A percentile compares a stretch with the other conserved stretches of the same genome.
These are phyloP conservation scores for Ogataea methylovora DNA, from an alignment of 805 yeast species.

Conservation along the genomic window DNA sequence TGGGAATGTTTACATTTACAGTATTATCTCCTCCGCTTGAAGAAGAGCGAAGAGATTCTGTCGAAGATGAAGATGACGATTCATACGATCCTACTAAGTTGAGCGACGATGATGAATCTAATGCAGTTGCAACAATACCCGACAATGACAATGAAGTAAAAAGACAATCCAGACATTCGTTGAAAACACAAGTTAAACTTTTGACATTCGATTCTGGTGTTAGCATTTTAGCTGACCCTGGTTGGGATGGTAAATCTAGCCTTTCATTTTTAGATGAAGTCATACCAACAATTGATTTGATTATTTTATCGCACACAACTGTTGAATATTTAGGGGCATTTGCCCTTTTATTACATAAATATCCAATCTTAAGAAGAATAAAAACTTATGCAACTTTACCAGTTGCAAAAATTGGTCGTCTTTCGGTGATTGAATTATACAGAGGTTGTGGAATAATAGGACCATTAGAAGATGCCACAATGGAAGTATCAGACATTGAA, in stretches of 20 bases:
- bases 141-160: not conserved
- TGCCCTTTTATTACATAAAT: constrained; percentile 52
- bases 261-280: constrained; percentile 34
- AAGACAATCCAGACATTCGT: not conserved
- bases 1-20: constrained; percentile 5
- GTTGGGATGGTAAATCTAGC: constrained; percentile 55
- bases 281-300: constrained; percentile 48
- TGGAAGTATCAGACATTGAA: constrained; percentile 72
- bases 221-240: constrained; percentile 61
- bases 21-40: constrained; percentile 3
- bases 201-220: constrained; percentile 49
- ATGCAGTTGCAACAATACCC: not conserved
- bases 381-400: constrained; percentile 90
- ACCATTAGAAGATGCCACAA: constrained; percentile 46
- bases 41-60: constrained; percentile 1
- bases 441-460: constrained; percentile 69
- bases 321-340: constrained; percentile 75
- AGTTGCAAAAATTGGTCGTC: constrained; percentile 75
- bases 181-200: constrained; percentile 27
- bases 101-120: not conserved
- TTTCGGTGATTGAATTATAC: constrained; percentile 78
- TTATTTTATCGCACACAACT: constrained; percentile 84
- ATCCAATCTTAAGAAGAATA: constrained; percentile 52
- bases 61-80: constrained; percentile 2
- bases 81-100: constrained; percentile 2